Base-by-base conservation (phyloP, 805 yeast genomes). In the Schwanniomyces polymorphus region DNA sequence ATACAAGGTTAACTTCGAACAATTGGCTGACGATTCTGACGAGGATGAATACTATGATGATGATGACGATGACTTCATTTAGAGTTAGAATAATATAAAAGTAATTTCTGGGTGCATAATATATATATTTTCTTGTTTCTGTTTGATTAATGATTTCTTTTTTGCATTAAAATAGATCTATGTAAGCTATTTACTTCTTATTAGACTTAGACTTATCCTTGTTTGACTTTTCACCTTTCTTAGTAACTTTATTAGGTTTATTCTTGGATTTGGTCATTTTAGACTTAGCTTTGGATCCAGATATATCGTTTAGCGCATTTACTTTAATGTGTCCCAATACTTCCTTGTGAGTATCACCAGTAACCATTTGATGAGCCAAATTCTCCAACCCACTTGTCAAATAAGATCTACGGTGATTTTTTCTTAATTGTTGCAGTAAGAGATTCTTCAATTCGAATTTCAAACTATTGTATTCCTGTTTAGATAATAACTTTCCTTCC, bases 1-100 rank as follows among this genome's bases (percentile, higher is more conserved):
- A 76, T 94, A 94, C 74, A 91, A 91, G 73, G 94, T 94, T 59
- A 94, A 94, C 76, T 94, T 94, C 62, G 99, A 94, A 69, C 97
- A 91, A 77, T 81, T 94, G 65, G 87, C 76, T 44, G 96, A 90
- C 45, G 97, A 89, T 47, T 78, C 84, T 49, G 96, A 89, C 54
- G 97, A 91, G 63, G 78, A 73, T 51, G 96, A 89, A 68, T 87
- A 85, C 67, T 91, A 84, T 69, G 91, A 84, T 68, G 87, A 85
- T 53, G 86, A 82, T 61, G 78, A 78, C 59, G 79, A 78, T 60
- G 83, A 67, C 54, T 68, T 67, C 70, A 67, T 67, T 59, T 66
- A 64, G 41, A 38, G 21, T 38, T 38, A 38, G 41, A 38, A 21
- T 38, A 21, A 23, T 25, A 23, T 23, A 38, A 38, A 25, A 38